phyloP scores from a whole-genome alignment of 495 filamentous ascomycete species.

The Trichoderma asperelloides region DNA sequence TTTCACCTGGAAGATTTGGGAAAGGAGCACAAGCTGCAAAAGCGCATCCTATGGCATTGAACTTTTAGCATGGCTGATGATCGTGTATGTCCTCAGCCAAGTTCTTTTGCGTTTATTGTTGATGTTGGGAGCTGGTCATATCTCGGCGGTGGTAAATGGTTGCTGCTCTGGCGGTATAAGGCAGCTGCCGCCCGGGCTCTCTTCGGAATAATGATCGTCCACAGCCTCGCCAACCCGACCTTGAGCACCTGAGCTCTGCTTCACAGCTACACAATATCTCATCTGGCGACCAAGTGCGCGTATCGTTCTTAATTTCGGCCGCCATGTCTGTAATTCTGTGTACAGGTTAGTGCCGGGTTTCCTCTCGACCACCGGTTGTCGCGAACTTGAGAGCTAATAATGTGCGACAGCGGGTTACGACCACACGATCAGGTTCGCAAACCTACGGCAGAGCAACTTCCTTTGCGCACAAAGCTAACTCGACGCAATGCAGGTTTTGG shows the following conservation, averaged over 20 bases:
- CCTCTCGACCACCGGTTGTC: not conserved
- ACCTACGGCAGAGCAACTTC: not conserved
- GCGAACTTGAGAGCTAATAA: not conserved
- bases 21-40: not conserved
- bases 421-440: conserved; percentile 80
- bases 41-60: not conserved
- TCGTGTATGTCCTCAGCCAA: too few relatives aligned
- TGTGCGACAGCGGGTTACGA: conserved; percentile 76
- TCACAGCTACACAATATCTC: too few relatives aligned
- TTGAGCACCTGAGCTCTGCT: too few relatives aligned
- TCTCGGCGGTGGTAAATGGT: not conserved
- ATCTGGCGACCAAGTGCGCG: not conserved
- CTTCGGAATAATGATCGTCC: not conserved
- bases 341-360: conserved; percentile 52
- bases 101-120: not conserved
- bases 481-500: conserved; percentile 64
- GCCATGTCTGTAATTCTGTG: conserved; percentile 81
- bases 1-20: not conserved
- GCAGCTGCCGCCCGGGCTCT: not conserved
- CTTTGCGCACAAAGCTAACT: conserved; percentile 9
- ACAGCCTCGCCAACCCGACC: not conserved
- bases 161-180: not conserved
- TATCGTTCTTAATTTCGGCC: not conserved
- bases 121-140: not conserved
- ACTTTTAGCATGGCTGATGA: too few relatives aligned